A percentile compares a stretch with the other conserved stretches of the same genome.
phyloP scores from a whole-genome alignment of 768 basidiomycete species.

The Candolleomyces efflorescens region DNA sequence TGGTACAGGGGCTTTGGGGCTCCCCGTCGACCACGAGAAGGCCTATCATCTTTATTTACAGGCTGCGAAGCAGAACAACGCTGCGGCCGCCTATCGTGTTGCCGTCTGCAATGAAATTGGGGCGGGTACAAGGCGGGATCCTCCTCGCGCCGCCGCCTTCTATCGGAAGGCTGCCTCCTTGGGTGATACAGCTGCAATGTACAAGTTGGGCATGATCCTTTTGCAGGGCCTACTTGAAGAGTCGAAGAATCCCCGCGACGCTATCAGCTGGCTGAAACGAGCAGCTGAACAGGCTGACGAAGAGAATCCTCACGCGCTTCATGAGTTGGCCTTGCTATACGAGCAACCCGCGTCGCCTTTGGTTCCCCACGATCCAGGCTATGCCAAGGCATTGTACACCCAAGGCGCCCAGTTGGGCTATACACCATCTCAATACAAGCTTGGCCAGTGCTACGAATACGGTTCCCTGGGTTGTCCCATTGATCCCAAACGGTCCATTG shows the following conservation, averaged over 20 bases:
- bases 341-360: conserved; percentile 64
- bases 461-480: conserved; percentile 85
- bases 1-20: conserved; percentile 92
- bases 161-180: conserved; percentile 96
- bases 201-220: conserved; percentile 98
- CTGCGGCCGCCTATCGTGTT: conserved; percentile 92
- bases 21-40: conserved; percentile 95
- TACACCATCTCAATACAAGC: conserved; percentile 90
- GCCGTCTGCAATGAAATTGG: conserved; percentile 99
- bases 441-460: conserved; percentile 94
- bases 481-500: conserved; percentile 91
- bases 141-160: conserved; percentile 85
- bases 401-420: conserved; percentile 93
- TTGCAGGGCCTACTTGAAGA: conserved; percentile 82
- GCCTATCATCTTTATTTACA: conserved; percentile 97
- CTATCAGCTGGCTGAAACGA: conserved; percentile 89
- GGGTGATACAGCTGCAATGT: conserved; percentile 98
- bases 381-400: conserved; percentile 82
- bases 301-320: conserved; percentile 95
- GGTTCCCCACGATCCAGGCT: conserved; percentile 74
- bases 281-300: conserved; percentile 98
- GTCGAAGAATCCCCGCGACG: conserved; percentile 83
- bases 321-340: conserved; percentile 88
- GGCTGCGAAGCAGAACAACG: conserved; percentile 95
- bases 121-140: conserved; percentile 89